phyloP scores from a whole-genome alignment of 2,329 filamentous ascomycete species.

The Fusarium falciforme region DNA sequence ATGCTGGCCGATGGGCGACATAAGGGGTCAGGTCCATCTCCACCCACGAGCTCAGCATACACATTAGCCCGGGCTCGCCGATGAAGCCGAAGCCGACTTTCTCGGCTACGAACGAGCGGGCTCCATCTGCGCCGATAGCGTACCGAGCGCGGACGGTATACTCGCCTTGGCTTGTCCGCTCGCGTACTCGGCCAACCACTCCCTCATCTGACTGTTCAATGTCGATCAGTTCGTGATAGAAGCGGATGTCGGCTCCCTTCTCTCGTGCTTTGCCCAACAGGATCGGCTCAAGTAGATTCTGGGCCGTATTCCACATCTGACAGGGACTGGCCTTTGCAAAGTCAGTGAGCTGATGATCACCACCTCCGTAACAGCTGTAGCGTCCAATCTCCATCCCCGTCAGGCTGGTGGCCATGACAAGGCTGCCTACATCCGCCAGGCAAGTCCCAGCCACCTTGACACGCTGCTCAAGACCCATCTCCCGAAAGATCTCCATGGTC shows the following conservation, averaged over 20 bases:
- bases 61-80: constrained; percentile 25
- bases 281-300: constrained; percentile 16
- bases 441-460: constrained; percentile 12
- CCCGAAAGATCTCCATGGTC: constrained; percentile 26
- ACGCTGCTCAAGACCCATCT: constrained; percentile 16
- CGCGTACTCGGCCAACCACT: constrained; percentile 17
- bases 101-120: constrained; percentile 16
- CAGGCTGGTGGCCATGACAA: constrained; percentile 26
- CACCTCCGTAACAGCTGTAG: constrained; percentile 23
- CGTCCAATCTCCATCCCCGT: constrained; percentile 20
- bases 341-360: constrained; percentile 19
- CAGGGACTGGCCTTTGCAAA: constrained; percentile 23
- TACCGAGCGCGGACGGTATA: constrained; percentile 19
- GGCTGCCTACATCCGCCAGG: constrained; percentile 3
- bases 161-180: constrained; percentile 11
- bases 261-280: constrained; percentile 6
- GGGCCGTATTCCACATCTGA: constrained; percentile 19
- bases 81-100: constrained; percentile 18
- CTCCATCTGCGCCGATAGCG: constrained; percentile 25
- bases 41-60: constrained; percentile 23
- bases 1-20: constrained; percentile 19
- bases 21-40: constrained; percentile 23
- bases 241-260: constrained; percentile 19
- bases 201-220: constrained; percentile 16
- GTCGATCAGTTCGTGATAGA: constrained; percentile 26